Evolutionary conservation across 352 stramenopile species (phyloP), one percentile per base, ranked within the genome.

Genomic region (Pythium aristosporum): DNA sequence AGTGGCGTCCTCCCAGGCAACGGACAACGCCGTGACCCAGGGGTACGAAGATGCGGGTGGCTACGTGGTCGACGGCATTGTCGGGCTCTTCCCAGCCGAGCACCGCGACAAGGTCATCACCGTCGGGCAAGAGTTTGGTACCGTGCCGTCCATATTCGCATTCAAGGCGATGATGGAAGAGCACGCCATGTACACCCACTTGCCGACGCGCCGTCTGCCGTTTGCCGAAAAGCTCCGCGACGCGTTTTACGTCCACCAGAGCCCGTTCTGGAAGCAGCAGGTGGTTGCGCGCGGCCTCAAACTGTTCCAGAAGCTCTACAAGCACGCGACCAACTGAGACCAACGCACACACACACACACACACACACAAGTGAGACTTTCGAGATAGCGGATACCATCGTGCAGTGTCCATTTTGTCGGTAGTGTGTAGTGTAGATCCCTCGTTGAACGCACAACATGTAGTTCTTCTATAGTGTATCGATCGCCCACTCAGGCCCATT

Each of bases 181-280:
- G 64, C 92, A 94, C 51, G 59, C 74, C n/a, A 71, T 83, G 46
- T 91, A 74, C 59, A 65, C 89, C 21, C 65, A 86, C 39, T 69
- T 62, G 0, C 68, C 76, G 8, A 71, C 65, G 13, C 72, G 65
- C 12, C 79, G 79, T 11, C 69, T 93, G 50, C 73, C 73, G 50
- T 88, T 77, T 37, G 82, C 82, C 0, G 71, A 92, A 57, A 76
- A 79, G 42, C 72, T 92, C 16, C 82, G 82, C 30, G 79, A 94
- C 47, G 76, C 84, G 49, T 94, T 93, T 74, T 94, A 94, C 66
- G 51, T 92, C n/a, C 80, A 94, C 63, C 60, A 79, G 25, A 91
- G 82, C 44, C 58, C 42, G 12, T 73, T 57, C 0, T 94, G 85
- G 85, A 92, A 91, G 63, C 61, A 63, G n/a, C 68, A 74, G 5